Evolutionary conservation across 169 alveolate genomes (phyloP).

Genomic region (Amoebophrya sp.): DNA sequence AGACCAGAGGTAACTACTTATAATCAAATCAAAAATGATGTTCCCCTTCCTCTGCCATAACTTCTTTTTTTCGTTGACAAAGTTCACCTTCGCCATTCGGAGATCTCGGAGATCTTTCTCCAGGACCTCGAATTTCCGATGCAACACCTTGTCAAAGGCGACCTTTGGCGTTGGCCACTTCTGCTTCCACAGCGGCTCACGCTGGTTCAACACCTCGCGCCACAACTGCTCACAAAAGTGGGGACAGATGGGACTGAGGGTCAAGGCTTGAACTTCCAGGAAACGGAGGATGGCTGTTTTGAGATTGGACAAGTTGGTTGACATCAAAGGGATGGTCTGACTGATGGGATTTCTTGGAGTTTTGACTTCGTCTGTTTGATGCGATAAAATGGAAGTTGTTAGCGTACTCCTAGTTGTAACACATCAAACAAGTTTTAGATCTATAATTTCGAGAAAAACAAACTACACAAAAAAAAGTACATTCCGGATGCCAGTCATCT

Average conservation of each 20-base stretch:
- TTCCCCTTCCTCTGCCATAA: no score
- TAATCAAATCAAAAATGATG: no score
- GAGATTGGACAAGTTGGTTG: no score
- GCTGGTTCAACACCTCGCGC: slow-evolving; percentile 59
- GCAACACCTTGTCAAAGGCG: slow-evolving; percentile 49
- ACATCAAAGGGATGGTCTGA: no score
- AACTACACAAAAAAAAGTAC: not conserved
- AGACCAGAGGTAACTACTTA: no score
- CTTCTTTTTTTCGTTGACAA: not conserved
- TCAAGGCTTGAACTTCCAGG: slow-evolving; percentile 63
- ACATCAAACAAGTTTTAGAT: slow-evolving; percentile 12
- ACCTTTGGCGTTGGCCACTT: slow-evolving; percentile 46
- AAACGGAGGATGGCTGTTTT: not conserved
- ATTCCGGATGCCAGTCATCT: slow-evolving; percentile 39
- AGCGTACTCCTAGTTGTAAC: no score
- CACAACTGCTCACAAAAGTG: slow-evolving; percentile 75
- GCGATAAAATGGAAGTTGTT: no score
- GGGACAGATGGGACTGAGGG: slow-evolving; percentile 69
- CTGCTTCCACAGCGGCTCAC: slow-evolving; percentile 58
- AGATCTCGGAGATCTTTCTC: slow-evolving; percentile 32
- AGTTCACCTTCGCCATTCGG: slow-evolving; percentile 37
- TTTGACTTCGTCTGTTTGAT: no score
- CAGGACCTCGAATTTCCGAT: slow-evolving; percentile 13
- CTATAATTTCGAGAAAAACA: slow-evolving; percentile 47
- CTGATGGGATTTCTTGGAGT: no score